These are phyloP conservation scores for Chaetothyriales sp. DNA, from an alignment of 2,329 filamentous ascomycete species.

Conservation along the genomic window DNA sequence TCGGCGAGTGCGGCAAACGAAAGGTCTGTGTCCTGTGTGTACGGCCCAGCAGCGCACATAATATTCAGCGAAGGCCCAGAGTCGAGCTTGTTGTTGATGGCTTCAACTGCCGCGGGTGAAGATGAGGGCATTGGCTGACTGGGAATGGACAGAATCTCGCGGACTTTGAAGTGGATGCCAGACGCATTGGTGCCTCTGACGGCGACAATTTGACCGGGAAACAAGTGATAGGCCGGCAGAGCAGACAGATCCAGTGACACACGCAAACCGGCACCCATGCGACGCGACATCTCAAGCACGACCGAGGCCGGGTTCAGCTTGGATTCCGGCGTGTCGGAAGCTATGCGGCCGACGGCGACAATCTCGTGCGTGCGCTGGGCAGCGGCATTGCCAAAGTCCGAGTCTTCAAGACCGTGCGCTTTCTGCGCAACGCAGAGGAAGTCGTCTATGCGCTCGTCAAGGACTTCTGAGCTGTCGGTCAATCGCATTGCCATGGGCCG, in stretches of 20 bases:
- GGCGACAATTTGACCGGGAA: slow-evolving; percentile 88
- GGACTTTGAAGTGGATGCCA: slow-evolving; percentile 68
- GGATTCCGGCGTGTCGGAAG: slow-evolving; percentile 72
- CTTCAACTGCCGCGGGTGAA: slow-evolving; percentile 48
- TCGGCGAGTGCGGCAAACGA: slow-evolving; percentile 77
- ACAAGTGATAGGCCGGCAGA: slow-evolving; percentile 63
- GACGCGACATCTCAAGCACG: slow-evolving; percentile 74
- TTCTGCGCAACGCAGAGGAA: slow-evolving; percentile 63
- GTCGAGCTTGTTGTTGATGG: slow-evolving; percentile 53
- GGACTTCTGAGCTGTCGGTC: slow-evolving; percentile 78
- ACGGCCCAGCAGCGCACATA: slow-evolving; percentile 71
- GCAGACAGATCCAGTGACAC: slow-evolving; percentile 65
- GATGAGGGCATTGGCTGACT: slow-evolving; percentile 63
- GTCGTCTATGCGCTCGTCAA: slow-evolving; percentile 91
- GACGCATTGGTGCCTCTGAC: slow-evolving; percentile 75
- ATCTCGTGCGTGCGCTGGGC: slow-evolving; percentile 74
- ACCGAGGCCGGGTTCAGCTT: slow-evolving; percentile 75
- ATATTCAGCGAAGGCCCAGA: slow-evolving; percentile 56
- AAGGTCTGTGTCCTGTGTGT: slow-evolving; percentile 82
- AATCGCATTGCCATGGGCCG: slow-evolving; percentile 91
- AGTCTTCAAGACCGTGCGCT: slow-evolving; percentile 61
- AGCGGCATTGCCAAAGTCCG: slow-evolving; percentile 74
- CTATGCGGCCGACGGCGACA: slow-evolving; percentile 81
- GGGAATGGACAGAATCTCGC: slow-evolving; percentile 61
- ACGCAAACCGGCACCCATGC: slow-evolving; percentile 67